Percentiles rank a stretch among this genome's conserved stretches.
These are phyloP conservation scores for Ustilago crameri DNA, from an alignment of 1,284 basidiomycete genomes.

Conservation along the genomic window DNA sequence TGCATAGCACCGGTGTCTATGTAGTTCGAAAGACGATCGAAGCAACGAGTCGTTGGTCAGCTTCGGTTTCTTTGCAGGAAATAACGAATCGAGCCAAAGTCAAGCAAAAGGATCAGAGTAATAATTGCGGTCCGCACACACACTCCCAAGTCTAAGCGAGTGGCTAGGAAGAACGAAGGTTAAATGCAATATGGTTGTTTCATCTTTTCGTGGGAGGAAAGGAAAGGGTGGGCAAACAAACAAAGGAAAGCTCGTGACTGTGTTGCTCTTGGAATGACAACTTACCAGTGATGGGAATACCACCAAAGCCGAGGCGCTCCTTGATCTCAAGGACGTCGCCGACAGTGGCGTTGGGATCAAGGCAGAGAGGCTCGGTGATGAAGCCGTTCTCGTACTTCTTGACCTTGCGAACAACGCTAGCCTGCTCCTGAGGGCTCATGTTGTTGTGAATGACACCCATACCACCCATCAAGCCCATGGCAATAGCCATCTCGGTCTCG, in stretches of 20 bases:
- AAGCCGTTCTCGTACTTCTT: slow-evolving; percentile 97
- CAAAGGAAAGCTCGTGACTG: not conserved
- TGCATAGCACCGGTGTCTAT: slow-evolving; percentile 85
- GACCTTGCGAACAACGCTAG: slow-evolving; percentile 94
- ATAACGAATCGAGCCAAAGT: not conserved
- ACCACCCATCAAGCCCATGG: slow-evolving; percentile 76
- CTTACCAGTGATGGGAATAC: slow-evolving; percentile 96
- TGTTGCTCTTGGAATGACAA: slow-evolving; percentile 26
- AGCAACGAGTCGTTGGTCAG: slow-evolving; percentile 2
- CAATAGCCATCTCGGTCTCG: slow-evolving; percentile 94
- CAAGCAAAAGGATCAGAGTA: slow-evolving; percentile 66
- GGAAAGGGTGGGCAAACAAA: not conserved
- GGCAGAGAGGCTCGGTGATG: slow-evolving; percentile 86
- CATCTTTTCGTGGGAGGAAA: slow-evolving; percentile 24
- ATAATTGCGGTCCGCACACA: slow-evolving; percentile 75
- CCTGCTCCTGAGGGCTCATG: slow-evolving; percentile 86
- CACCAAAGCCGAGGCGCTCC: slow-evolving; percentile 89
- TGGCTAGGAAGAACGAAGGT: slow-evolving; percentile 90
- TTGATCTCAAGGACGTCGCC: slow-evolving; percentile 95
- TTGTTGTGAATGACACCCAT: slow-evolving; percentile 99
- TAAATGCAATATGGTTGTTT: slow-evolving; percentile 66
- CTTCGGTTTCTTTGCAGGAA: not conserved
- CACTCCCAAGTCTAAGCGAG: slow-evolving; percentile 75
- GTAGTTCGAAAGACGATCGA: not conserved
- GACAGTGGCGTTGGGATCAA: slow-evolving; percentile 82